phyloP scores from a whole-genome alignment of 2,329 filamentous ascomycete genomes.

The Botrytis elliptica region DNA sequence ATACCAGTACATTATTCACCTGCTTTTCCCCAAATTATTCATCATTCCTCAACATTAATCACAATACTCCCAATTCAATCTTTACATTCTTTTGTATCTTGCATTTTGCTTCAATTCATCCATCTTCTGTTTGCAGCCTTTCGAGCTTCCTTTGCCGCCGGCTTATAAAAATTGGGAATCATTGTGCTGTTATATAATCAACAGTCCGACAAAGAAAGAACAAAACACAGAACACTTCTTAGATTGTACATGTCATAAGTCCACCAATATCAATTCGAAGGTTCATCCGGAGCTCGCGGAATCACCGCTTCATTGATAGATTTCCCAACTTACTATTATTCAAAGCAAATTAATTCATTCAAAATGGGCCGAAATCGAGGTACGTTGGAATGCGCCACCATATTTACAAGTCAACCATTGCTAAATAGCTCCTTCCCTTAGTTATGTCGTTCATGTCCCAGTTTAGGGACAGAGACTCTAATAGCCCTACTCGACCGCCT shows the following conservation, averaged over 20 bases:
- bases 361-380: conserved; percentile 41
- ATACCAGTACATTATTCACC: not conserved
- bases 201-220: conserved; percentile 4
- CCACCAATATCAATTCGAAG: conserved; percentile 18
- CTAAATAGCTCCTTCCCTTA: conserved; percentile 41
- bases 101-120: not conserved
- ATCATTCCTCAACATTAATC: conserved; percentile 18
- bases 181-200: conserved; percentile 4
- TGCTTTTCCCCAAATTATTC: conserved; percentile 4
- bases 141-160: not conserved
- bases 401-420: conserved; percentile 3
- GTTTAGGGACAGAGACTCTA: conserved; percentile 50
- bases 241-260: conserved; percentile 24
- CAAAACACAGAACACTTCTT: not conserved
- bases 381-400: conserved; percentile 28
- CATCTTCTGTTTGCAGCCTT: conserved; percentile 1
- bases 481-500: conserved; percentile 36
- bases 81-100: conserved; percentile 15
- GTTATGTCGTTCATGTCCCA: conserved; percentile 88
- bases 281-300: conserved; percentile 31
- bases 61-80: not conserved
- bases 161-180: not conserved
- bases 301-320: conserved; percentile 11
- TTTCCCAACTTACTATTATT: not conserved
- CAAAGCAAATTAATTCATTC: conserved; percentile 19